Conservation (phyloP, 371 early-diverging fungal genomes). For the Vairimorpha ceranae region DNA sequence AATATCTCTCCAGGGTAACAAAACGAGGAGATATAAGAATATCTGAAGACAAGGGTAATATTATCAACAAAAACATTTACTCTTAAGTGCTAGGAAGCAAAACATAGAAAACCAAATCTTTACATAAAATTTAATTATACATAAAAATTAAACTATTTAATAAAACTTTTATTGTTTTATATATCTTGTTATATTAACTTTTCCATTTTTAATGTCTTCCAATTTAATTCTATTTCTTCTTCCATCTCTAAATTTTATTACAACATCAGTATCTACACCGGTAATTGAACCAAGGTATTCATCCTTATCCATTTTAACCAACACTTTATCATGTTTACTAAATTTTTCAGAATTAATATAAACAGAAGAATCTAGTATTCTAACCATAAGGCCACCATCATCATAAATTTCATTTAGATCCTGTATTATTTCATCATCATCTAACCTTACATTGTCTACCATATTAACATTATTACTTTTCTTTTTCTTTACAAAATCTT, state of each 20-base stretch:
- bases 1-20: too few species aligned
- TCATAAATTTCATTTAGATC: slow-evolving; percentile 5
- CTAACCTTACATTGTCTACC: neutral
- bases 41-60: too few species aligned
- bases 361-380: slow-evolving; percentile 6
- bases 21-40: too few species aligned
- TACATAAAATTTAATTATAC: too few species aligned
- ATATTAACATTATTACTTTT: slow-evolving; percentile 12
- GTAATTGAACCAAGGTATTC: slow-evolving; percentile 10
- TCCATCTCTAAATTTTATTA: slow-evolving; percentile 20
- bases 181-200: neutral
- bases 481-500: slow-evolving; percentile 8
- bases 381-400: neutral
- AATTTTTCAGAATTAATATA: slow-evolving; percentile 2
- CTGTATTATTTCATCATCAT: slow-evolving; percentile 3
- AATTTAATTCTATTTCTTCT: slow-evolving; percentile 11
- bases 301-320: neutral
- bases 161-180: neutral
- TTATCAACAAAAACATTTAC: too few species aligned
- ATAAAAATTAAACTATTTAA: too few species aligned
- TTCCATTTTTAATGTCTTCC: slow-evolving; percentile 11
- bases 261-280: slow-evolving; percentile 7
- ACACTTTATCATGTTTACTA: slow-evolving; percentile 14
- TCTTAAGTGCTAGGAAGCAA: too few species aligned
- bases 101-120: too few species aligned